phyloP scores from a whole-genome alignment of 805 yeast species.

The Schizosaccharomyces osmophilus region DNA sequence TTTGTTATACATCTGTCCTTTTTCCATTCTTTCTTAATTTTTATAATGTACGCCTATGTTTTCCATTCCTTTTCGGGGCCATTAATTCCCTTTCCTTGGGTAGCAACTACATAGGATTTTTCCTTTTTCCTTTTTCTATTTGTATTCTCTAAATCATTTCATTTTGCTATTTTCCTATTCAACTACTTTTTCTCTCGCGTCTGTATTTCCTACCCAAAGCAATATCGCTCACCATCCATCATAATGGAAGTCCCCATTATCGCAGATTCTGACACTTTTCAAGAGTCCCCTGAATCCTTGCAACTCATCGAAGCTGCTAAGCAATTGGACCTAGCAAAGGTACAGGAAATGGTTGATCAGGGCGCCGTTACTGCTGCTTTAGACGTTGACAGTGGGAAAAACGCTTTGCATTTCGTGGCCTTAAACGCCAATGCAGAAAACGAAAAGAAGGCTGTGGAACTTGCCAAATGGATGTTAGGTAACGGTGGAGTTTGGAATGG shows the following conservation, averaged over 20 bases:
- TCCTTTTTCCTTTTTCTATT: too few relatives aligned
- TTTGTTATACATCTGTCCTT: too few relatives aligned
- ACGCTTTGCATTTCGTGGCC: not conserved
- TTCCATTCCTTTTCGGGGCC: too few relatives aligned
- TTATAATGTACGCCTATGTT: too few relatives aligned
- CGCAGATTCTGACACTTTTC: not conserved
- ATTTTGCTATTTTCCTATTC: too few relatives aligned
- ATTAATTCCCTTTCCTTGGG: too few relatives aligned
- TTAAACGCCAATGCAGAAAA: not conserved
- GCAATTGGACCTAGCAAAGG: not conserved
- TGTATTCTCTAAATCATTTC: too few relatives aligned
- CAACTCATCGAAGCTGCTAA: not conserved
- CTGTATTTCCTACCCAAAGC: too few relatives aligned
- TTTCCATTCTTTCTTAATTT: too few relatives aligned
- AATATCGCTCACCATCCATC: not conserved
- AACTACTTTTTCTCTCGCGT: too few relatives aligned
- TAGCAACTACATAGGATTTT: too few relatives aligned
- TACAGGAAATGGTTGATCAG: not conserved
- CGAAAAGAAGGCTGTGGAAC: not conserved
- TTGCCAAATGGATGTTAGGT: not conserved
- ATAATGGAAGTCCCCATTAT: not conserved
- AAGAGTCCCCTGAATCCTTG: not conserved
- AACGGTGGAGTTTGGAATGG: constrained; percentile 1
- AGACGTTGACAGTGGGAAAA: not conserved
- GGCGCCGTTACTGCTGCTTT: not conserved